Evolutionary conservation across 2,329 filamentous ascomycete species (phyloP), one percentile per base, ranked within the genome.

Genomic region (Xylariaceae sp.): DNA sequence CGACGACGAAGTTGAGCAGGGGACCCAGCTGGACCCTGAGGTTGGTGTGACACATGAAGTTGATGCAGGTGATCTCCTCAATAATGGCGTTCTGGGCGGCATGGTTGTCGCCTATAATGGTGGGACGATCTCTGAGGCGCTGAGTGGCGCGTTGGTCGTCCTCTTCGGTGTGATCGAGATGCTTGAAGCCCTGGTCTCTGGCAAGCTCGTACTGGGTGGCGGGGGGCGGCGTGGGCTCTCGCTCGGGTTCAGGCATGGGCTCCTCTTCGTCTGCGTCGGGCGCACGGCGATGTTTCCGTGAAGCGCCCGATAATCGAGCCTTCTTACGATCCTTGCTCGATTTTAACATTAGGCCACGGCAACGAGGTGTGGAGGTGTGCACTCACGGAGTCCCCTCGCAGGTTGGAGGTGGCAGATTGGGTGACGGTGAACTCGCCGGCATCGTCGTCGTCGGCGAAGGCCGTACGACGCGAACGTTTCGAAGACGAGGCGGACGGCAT

Each of bases 1-100:
- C 94, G 48, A 96, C 91, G 54, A 99, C 91, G 70, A 99, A 99
- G 69, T 99, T 99, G 68, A 99, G 95, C 35, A 96, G 75, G 0
- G 94, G 94, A 0, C 94, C 94, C n/a, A 99, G 76, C 49, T 87
- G 81, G 52, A 95, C 87, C 39, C 86, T 82, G 15, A 97, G 78
- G 48, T 86, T 84, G 40, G 83, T 76, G 66, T 99, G 94, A 63
- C 92, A 97, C 94, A 97, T 97, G 70, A 97, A 97, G 67, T 96
- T 96, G 60, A 83, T 81, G 66, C 90, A 95, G 35, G 84, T 87
- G 48, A 97, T 87, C 55, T 85, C 85, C 67, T 96, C 87, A 42
- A 97, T 86, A 47, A 97, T 92, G 1, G 90, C 91, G 59, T 88
- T 86, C 36, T 95, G 87, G 0, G 89, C 86, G 1, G 87, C 81